These are phyloP conservation scores for Fallopia convolvulus DNA, from an alignment of 148 eudicot genomes.

Conservation along the genomic window DNA sequence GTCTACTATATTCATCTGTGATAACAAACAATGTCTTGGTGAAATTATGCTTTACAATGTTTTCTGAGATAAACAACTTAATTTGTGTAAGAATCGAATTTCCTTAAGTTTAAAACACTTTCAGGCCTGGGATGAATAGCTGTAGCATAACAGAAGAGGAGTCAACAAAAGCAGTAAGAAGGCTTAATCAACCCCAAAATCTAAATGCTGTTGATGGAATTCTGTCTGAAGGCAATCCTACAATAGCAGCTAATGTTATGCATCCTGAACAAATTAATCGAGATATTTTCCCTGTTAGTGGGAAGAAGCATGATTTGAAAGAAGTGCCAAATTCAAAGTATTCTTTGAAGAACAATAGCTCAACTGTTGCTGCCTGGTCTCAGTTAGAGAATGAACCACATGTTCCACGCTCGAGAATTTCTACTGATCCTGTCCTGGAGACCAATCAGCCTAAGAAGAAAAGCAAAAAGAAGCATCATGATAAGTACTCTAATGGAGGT, in stretches of 20 bases:
- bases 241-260: constrained; percentile 25
- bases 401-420: constrained; percentile 29
- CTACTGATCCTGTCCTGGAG: constrained; percentile 29
- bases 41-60: neutral
- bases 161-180: constrained; percentile 44
- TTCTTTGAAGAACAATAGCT: constrained; percentile 31
- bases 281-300: constrained; percentile 24
- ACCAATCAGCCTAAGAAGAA: constrained; percentile 30
- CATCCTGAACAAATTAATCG: constrained; percentile 17
- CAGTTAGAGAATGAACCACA: constrained; percentile 25
- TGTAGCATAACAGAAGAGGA: constrained; percentile 74
- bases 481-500: constrained; percentile 52
- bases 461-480: constrained; percentile 36
- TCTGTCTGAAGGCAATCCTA: constrained; percentile 27
- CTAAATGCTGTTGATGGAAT: constrained; percentile 27
- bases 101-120: neutral
- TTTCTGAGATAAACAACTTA: neutral
- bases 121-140: constrained; percentile 81
- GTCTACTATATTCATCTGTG: neutral
- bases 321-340: constrained; percentile 34
- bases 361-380: constrained; percentile 28
- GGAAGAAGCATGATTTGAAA: constrained; percentile 36
- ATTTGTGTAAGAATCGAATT: neutral
- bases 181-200: constrained; percentile 33
- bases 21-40: neutral